Conservation (phyloP, 495 filamentous ascomycete species). For the Podospora appendiculata region DNA sequence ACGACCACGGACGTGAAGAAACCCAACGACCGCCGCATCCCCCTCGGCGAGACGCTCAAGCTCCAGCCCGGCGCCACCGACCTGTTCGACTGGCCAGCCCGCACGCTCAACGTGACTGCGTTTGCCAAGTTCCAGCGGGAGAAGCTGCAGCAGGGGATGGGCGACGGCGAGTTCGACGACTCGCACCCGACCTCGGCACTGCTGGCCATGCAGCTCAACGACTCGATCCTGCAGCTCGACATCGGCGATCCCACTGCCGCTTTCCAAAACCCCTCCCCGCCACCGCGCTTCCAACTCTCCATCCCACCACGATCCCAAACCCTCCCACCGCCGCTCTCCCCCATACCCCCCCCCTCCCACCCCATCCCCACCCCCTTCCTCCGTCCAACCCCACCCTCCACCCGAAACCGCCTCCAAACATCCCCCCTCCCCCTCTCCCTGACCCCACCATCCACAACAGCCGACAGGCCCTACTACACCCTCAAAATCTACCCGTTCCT, state of each 20-base stretch:
- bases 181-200: conserved; percentile 14
- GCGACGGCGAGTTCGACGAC: not conserved
- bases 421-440: not conserved
- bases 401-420: not conserved
- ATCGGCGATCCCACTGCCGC: not conserved
- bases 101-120: not conserved
- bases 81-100: not conserved
- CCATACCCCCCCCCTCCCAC: no score
- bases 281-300: no score
- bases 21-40: not conserved
- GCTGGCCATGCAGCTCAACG: conserved; percentile 19
- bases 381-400: not conserved
- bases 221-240: not conserved
- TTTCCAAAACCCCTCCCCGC: not conserved
- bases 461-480: not conserved
- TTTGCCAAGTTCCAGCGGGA: not conserved
- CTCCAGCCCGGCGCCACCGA: not conserved
- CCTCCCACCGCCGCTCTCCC: no score
- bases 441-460: not conserved
- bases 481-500: not conserved
- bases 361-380: not conserved
- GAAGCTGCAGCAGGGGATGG: not conserved
- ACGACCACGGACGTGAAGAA: not conserved
- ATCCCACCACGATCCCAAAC: no score
- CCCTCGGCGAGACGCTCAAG: not conserved